Evolutionary conservation across 345 rosid species (phyloP).

Genomic region (Eucalyptus sp.): DNA sequence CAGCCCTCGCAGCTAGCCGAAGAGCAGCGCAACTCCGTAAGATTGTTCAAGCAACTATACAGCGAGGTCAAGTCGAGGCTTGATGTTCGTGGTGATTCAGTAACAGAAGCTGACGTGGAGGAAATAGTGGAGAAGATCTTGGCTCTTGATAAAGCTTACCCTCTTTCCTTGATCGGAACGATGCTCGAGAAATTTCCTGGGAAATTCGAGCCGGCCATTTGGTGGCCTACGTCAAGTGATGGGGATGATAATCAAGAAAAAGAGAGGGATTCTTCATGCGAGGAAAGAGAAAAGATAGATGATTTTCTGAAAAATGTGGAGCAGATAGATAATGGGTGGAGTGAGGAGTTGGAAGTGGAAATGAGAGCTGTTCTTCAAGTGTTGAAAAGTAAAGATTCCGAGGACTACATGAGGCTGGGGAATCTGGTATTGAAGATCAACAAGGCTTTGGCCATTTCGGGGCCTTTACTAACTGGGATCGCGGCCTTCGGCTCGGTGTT

Average conservation of each 20-base stretch:
- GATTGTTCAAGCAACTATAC: slow-evolving; percentile 26
- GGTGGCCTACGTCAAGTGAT: slow-evolving; percentile 1
- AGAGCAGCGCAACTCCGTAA: slow-evolving; percentile 39
- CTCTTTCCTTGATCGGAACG: slow-evolving; percentile 12
- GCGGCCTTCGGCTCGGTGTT: background rate
- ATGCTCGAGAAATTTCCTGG: slow-evolving; percentile 18
- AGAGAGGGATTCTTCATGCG: background rate
- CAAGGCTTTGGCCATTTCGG: background rate
- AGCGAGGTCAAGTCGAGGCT: slow-evolving; percentile 4
- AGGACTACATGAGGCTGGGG: slow-evolving; percentile 32
- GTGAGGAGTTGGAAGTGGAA: background rate
- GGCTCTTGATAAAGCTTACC: slow-evolving; percentile 15
- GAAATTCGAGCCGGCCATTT: slow-evolving; percentile 6
- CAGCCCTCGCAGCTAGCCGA: slow-evolving; percentile 51
- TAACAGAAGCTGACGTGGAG: background rate
- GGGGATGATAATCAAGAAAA: background rate
- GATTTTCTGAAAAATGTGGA: background rate
- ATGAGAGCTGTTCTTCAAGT: slow-evolving; percentile 1
- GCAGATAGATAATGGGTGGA: slow-evolving; percentile 1
- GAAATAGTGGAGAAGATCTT: slow-evolving; percentile 4
- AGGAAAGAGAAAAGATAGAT: background rate
- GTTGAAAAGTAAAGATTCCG: slow-evolving; percentile 29
- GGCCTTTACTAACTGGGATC: background rate
- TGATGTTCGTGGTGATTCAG: background rate
- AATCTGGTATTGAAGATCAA: background rate